phyloP scores from a whole-genome alignment of 2,329 filamentous ascomycete genomes.

The Ilyonectria mors-panacis region DNA sequence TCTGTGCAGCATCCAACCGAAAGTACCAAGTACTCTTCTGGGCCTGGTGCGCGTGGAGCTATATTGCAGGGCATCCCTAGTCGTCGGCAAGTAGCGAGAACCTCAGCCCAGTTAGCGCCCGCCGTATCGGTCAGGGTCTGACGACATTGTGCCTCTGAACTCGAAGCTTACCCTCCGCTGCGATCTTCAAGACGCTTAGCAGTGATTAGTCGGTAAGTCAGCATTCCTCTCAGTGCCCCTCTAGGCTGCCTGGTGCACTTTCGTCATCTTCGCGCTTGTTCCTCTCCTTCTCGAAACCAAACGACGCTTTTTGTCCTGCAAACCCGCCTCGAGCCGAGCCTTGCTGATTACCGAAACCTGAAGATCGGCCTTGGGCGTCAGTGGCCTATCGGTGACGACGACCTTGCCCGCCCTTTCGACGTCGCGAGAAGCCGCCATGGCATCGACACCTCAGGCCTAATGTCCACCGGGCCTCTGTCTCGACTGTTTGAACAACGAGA shows the following conservation, averaged over 20 bases:
- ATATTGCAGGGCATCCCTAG: neutral
- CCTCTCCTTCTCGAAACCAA: conserved; percentile 9
- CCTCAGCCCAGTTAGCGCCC: conserved; percentile 33
- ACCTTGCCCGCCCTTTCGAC: conserved; percentile 29
- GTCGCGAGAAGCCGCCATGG: conserved; percentile 39
- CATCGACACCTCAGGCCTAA: conserved; percentile 33
- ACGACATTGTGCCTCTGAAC: conserved; percentile 47
- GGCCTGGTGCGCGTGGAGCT: neutral
- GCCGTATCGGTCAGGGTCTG: conserved; percentile 40
- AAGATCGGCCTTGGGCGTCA: conserved; percentile 38
- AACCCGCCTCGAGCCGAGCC: conserved; percentile 28
- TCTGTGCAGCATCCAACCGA: conserved; percentile 15
- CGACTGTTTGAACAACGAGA: conserved; percentile 33
- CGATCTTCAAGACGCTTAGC: conserved; percentile 39
- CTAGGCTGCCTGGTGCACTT: conserved; percentile 35
- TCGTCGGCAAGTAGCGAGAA: conserved; percentile 33
- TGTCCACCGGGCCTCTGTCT: conserved; percentile 30
- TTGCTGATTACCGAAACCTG: conserved; percentile 47
- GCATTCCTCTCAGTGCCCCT: conserved; percentile 36
- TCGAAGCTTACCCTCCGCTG: conserved; percentile 34
- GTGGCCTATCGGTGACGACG: conserved; percentile 36
- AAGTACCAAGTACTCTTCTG: conserved; percentile 20
- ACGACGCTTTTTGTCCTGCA: conserved; percentile 5
- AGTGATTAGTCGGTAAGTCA: conserved; percentile 43
- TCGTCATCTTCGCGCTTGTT: conserved; percentile 35